phyloP scores from a whole-genome alignment of 2,329 filamentous ascomycete genomes.

The Paecilomyces variotii region DNA sequence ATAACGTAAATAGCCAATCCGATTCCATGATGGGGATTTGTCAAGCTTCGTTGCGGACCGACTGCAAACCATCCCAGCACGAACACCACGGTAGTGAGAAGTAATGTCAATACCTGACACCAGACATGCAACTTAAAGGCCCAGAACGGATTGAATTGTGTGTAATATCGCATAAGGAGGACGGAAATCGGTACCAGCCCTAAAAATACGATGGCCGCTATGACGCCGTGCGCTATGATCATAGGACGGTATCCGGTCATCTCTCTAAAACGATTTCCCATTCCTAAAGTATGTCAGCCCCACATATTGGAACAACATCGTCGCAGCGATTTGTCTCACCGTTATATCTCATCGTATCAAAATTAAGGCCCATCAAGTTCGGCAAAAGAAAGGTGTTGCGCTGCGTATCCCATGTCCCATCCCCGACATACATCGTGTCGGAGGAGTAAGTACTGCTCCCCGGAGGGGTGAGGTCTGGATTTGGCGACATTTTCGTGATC shows the following conservation, averaged over 20 bases:
- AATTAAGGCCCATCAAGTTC: slow-evolving; percentile 57
- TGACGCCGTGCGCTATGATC: slow-evolving; percentile 52
- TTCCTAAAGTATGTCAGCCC: slow-evolving; percentile 38
- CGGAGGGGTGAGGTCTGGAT: slow-evolving; percentile 43
- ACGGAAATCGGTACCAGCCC: slow-evolving; percentile 53
- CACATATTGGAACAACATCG: background rate
- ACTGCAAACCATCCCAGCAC: slow-evolving; percentile 57
- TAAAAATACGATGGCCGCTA: slow-evolving; percentile 55
- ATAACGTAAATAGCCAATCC: slow-evolving; percentile 56
- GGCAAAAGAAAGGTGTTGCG: slow-evolving; percentile 57
- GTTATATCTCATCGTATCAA: slow-evolving; percentile 61
- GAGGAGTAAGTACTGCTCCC: slow-evolving; percentile 56
- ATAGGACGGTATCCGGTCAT: slow-evolving; percentile 51
- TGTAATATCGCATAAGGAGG: slow-evolving; percentile 54
- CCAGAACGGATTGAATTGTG: slow-evolving; percentile 44
- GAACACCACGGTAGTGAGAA: slow-evolving; percentile 55
- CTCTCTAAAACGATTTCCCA: slow-evolving; percentile 58
- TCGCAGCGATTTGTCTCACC: slow-evolving; percentile 34
- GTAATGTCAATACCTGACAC: slow-evolving; percentile 53
- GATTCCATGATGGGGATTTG: slow-evolving; percentile 61
- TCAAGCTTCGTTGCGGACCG: slow-evolving; percentile 50
- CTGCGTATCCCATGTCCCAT: slow-evolving; percentile 57
- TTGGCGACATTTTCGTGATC: slow-evolving; percentile 20
- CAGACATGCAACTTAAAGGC: slow-evolving; percentile 56
- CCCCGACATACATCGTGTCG: slow-evolving; percentile 55